These are phyloP conservation scores for Aspergillus neotritici DNA, from an alignment of 2,329 filamentous ascomycete species.

Conservation along the genomic window DNA sequence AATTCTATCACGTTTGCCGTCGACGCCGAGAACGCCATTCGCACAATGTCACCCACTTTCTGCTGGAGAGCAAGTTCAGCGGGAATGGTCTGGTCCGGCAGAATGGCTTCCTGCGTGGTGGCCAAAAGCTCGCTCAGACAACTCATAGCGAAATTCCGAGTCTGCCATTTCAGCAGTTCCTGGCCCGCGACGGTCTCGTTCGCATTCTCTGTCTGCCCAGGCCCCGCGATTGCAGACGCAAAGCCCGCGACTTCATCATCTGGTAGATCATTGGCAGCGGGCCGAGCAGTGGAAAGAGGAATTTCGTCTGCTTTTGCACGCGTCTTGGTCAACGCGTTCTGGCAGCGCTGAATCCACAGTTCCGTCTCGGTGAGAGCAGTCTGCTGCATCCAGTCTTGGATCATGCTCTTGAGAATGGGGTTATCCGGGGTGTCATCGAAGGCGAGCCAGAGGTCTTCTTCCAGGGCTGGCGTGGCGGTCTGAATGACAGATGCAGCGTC, in stretches of 20 bases:
- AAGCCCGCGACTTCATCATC: slow-evolving; percentile 98
- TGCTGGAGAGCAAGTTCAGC: slow-evolving; percentile 75
- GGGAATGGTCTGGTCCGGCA: slow-evolving; percentile 69
- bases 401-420: slow-evolving; percentile 75
- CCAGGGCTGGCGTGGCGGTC: slow-evolving; percentile 70
- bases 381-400: slow-evolving; percentile 89
- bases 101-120: slow-evolving; percentile 71
- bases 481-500: slow-evolving; percentile 76
- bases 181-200: slow-evolving; percentile 57
- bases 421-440: slow-evolving; percentile 73
- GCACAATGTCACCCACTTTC: slow-evolving; percentile 83
- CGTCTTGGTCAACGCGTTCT: slow-evolving; percentile 83
- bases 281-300: slow-evolving; percentile 32
- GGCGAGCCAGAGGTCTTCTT: slow-evolving; percentile 86
- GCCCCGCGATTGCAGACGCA: slow-evolving; percentile 63
- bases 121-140: slow-evolving; percentile 77
- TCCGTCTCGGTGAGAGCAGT: slow-evolving; percentile 74
- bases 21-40: slow-evolving; percentile 95
- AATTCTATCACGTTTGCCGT: slow-evolving; percentile 88
- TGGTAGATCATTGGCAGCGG: slow-evolving; percentile 67
- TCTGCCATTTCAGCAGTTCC: slow-evolving; percentile 91
- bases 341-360: slow-evolving; percentile 83
- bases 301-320: slow-evolving; percentile 58
- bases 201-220: slow-evolving; percentile 52
- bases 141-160: slow-evolving; percentile 86